Base-by-base conservation (phyloP, 352 stramenopile species). In the Globisporangium okanoganense region DNA sequence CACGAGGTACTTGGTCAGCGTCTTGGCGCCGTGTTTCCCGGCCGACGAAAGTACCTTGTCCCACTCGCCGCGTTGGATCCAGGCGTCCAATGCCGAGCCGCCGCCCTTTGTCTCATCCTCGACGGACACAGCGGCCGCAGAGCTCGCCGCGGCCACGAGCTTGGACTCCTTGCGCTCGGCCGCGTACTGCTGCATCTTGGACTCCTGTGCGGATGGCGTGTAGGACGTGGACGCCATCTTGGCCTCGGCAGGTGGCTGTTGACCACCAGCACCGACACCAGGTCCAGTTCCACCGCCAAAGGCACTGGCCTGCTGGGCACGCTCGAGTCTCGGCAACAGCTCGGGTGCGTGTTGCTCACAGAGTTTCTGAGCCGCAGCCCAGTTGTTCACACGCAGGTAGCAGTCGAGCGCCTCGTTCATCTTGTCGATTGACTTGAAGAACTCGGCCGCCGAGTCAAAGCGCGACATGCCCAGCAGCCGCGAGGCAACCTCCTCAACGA, bases 1-100 rank as follows among this genome's bases (percentile, higher is more conserved):
- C 6, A 92, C 79, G 25, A 96, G 76, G 58, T 97, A 98, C 66
- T 96, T 97, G 3, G 81, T 71, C 18, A 96, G 73, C 31, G 86
- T 84, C 47, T 79, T 78, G 36, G 73, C 58, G 18, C 83, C 81
- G 40, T 95, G 83, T 58, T 95, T 93, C 14, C 82, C 79, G 33
- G 85, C 85, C 3, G 84, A 91, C 31, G 83, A 92, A 10, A 97
- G 85, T 43, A 98, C 85, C 56, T 93, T 90, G 67, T 98, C 91
- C 94, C 94, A 98, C 67, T 98, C 88, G 20, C 88, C 90, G 27
- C 89, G 85, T 64, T 98, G 87, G 66, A 96, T 97, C 71, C 96
- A 94, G 29, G 96, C 82, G 54, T 97, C 88, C 33, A 98, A 67
- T 5, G 90, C 94, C 2, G 56, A 64, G 18, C 77, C 72, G 64